A percentile compares a stretch with the other conserved stretches of the same genome.
These are phyloP conservation scores for Irpex rosettiformis DNA, from an alignment of 1,284 basidiomycete species.

Conservation along the genomic window DNA sequence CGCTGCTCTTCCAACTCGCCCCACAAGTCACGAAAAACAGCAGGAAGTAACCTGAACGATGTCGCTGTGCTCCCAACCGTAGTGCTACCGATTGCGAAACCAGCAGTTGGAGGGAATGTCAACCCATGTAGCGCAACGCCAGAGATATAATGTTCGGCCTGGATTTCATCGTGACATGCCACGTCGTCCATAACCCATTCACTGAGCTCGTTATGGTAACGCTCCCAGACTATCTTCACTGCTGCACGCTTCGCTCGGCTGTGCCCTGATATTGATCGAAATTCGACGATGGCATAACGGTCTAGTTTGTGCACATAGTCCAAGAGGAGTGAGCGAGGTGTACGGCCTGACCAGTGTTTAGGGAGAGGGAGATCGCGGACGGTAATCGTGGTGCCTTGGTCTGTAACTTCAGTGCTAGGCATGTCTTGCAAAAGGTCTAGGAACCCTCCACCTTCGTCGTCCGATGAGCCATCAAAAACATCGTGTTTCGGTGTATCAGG, in stretches of 20 bases:
- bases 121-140: slow-evolving; percentile 82
- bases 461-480: slow-evolving; percentile 35
- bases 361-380: slow-evolving; percentile 78
- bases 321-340: slow-evolving; percentile 66
- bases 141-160: slow-evolving; percentile 91
- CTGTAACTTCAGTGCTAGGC: slow-evolving; percentile 47
- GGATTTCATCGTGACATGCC: slow-evolving; percentile 73
- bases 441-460: slow-evolving; percentile 63
- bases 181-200: slow-evolving; percentile 85
- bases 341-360: slow-evolving; percentile 76
- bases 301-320: slow-evolving; percentile 69
- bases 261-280: slow-evolving; percentile 57
- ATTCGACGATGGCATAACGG: slow-evolving; percentile 72
- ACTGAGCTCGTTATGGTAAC: slow-evolving; percentile 45
- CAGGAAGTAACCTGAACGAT: slow-evolving; percentile 74
- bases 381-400: slow-evolving; percentile 52
- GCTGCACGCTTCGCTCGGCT: slow-evolving; percentile 72
- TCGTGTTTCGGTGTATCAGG: slow-evolving; percentile 11
- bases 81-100: slow-evolving; percentile 52
- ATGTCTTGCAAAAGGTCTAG: slow-evolving; percentile 79
- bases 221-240: slow-evolving; percentile 71
- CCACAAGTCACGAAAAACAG: slow-evolving; percentile 88
- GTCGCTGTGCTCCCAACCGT: slow-evolving; percentile 41
- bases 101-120: slow-evolving; percentile 56
- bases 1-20: slow-evolving; percentile 78